Evolutionary conservation across 2,329 filamentous ascomycete genomes (phyloP), one percentile per base, ranked within the genome.

Genomic region (Blastomyces parvus): DNA sequence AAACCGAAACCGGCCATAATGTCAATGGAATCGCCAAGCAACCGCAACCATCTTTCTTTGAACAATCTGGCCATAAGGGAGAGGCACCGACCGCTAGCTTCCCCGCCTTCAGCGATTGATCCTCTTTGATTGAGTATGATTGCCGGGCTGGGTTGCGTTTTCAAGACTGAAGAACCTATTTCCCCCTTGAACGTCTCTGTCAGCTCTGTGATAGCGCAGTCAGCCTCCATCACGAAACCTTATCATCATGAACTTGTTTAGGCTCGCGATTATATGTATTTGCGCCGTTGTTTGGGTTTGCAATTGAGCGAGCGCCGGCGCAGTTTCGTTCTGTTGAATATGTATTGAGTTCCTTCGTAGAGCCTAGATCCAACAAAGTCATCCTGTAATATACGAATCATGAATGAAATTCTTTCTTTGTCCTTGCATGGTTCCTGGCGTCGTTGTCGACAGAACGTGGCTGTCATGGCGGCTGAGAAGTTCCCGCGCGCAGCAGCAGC

Each of bases 21-120:
- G 42, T 2, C 14, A 44, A 46, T 9, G n/a, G 2, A 30, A 30
- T 33, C 46, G 69, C 81, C 80, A 68, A 81, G 48, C 5, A 27
- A 82, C 65, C 30, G 42, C 46, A 52, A 64, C 56, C 58, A 64
- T 38, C 36, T 50, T 8, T 44, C 61, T 22, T 58, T 42, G 61
- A 63, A 55, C n/a, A 52, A 61, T 48, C 61, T 61, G 30, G 40
- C 63, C 3, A 27, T 60, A 7, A 61, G 40, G 50, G 60, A 58
- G 25, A 61, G 61, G 27, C 58, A 60, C n/a, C 25, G 55, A 40
- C 42, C 46, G 22, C 27, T 59, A 13, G 2, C 14, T 5, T n/a
- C 42, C 7, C 42, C 38, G 30, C 30, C 50, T 22, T 2, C 22
- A 25, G 27, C 50, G 19, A 30, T 38, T 56, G 5, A 14, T 11